These are phyloP conservation scores for Citrus unshiu DNA, from an alignment of 345 rosid genomes.

Conservation along the genomic window DNA sequence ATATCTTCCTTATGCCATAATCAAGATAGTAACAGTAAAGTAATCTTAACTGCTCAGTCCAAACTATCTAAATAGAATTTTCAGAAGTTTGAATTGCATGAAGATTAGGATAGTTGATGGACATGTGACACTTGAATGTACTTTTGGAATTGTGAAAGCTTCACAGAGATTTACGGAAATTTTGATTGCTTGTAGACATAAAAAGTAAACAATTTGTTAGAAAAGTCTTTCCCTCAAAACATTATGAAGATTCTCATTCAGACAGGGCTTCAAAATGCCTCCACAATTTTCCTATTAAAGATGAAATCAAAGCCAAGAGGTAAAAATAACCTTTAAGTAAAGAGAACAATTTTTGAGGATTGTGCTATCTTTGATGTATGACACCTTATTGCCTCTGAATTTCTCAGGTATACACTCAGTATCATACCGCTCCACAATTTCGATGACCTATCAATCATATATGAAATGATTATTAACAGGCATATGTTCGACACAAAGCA, in stretches of 20 bases:
- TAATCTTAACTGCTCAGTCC: background rate
- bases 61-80: background rate
- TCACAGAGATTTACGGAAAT: background rate
- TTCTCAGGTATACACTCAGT: conserved; percentile 62
- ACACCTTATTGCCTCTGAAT: conserved; percentile 44
- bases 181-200: background rate
- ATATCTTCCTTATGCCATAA: background rate
- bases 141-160: background rate
- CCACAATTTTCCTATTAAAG: background rate
- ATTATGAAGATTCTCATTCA: background rate
- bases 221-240: background rate
- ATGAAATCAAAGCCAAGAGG: conserved; percentile 6
- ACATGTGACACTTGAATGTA: background rate
- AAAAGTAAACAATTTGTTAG: background rate
- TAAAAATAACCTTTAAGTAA: conserved; percentile 47
- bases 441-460: conserved; percentile 56
- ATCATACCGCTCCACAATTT: conserved; percentile 68
- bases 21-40: background rate
- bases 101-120: background rate
- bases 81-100: background rate
- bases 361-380: conserved; percentile 55
- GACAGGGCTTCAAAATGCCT: background rate
- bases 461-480: background rate
- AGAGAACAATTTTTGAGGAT: conserved; percentile 63
- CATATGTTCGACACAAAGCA: background rate